Conservation (phyloP, 2,329 filamentous ascomycete genomes). For the Colletotrichum salicis region DNA sequence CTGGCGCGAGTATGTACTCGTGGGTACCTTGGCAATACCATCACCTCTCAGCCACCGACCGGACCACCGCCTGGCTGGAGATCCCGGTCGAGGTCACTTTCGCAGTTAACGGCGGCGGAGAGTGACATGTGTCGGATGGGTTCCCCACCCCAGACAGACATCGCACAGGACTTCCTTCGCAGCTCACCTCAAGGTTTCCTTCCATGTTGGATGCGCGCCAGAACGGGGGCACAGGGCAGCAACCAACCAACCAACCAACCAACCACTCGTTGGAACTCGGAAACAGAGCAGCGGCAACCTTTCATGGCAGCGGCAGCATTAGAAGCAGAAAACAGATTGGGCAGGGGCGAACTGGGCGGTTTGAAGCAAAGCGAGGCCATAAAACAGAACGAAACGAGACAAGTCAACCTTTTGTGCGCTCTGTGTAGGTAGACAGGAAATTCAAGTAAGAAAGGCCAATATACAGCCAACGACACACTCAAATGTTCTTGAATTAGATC, state of each 20-base stretch:
- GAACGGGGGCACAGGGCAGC: conserved; percentile 15
- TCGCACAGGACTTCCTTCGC: background rate
- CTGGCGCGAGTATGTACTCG: conserved; percentile 32
- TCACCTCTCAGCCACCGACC: conserved; percentile 37
- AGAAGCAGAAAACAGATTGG: background rate
- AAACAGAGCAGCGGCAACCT: background rate
- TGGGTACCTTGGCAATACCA: background rate
- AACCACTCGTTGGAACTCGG: background rate
- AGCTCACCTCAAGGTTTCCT: background rate
- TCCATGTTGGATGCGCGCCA: background rate
- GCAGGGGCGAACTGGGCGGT: background rate
- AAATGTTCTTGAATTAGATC: no score
- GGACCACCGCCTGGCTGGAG: conserved; percentile 15
- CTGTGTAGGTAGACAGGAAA: background rate
- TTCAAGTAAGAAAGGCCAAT: background rate
- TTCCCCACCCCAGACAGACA: conserved; percentile 11
- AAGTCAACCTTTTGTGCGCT: background rate
- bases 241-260: background rate
- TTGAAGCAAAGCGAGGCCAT: background rate
- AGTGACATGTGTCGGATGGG: conserved; percentile 2
- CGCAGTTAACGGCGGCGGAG: background rate
- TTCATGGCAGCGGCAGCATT: background rate
- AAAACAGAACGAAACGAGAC: background rate
- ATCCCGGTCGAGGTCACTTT: background rate
- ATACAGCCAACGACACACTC: no score